Conservation (phyloP, 768 basidiomycete species). For the Suillus spraguei region DNA sequence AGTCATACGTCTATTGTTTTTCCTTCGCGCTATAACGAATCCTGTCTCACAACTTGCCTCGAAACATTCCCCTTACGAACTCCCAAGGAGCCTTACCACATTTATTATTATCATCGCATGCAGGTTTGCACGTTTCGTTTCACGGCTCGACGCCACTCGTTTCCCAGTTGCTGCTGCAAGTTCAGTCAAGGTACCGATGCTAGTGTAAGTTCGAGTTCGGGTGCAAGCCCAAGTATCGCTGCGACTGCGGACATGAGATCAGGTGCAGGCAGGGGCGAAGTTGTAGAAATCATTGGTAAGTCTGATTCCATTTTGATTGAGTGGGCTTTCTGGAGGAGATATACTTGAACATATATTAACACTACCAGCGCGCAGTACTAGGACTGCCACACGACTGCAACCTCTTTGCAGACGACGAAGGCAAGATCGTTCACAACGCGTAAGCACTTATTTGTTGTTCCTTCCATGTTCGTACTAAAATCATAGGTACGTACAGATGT, state of each 20-base stretch:
- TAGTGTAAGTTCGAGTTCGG: not conserved
- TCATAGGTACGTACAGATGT: constrained; percentile 48
- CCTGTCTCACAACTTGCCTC: too few relatives aligned
- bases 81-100: too few relatives aligned
- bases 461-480: constrained; percentile 7
- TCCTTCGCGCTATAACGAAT: too few relatives aligned
- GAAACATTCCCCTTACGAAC: too few relatives aligned
- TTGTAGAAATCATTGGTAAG: constrained; percentile 74
- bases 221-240: constrained; percentile 24
- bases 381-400: too few relatives aligned
- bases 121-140: too few relatives aligned
- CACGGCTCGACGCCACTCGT: too few relatives aligned
- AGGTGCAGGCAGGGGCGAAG: constrained; percentile 47
- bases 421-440: constrained; percentile 91
- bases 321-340: constrained; percentile 9
- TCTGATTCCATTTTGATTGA: constrained; percentile 24
- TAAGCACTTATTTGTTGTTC: constrained; percentile 42
- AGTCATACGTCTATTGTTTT: too few relatives aligned
- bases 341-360: constrained; percentile 17
- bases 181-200: constrained; percentile 30
- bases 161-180: constrained; percentile 25
- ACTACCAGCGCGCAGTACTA: too few relatives aligned
- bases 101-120: too few relatives aligned
- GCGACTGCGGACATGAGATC: constrained; percentile 25
- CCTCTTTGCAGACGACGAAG: constrained; percentile 88